Conservation (phyloP, 2,329 filamentous ascomycete species). For the Nothophaeocryptopus gaeumannii region DNA sequence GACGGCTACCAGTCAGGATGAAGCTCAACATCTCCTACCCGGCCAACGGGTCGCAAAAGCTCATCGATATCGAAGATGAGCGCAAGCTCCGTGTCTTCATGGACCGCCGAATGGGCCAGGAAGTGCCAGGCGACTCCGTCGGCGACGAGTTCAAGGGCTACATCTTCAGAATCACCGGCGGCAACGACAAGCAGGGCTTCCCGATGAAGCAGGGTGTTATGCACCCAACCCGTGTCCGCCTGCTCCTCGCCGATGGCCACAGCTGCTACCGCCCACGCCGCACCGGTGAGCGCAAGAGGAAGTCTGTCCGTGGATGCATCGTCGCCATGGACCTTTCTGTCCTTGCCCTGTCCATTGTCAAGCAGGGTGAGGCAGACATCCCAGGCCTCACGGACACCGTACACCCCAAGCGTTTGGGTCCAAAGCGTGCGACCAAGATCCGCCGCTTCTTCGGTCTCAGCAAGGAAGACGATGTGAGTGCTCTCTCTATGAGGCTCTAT, state of each 20-base stretch:
- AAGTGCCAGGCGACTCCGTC: slow-evolving; percentile 90
- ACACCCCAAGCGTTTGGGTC: slow-evolving; percentile 97
- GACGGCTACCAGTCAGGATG: slow-evolving; percentile 48
- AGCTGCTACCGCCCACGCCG: slow-evolving; percentile 99
- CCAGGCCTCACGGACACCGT: slow-evolving; percentile 96
- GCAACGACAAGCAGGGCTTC: slow-evolving; percentile 99
- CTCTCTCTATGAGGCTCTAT: slow-evolving; percentile 41
- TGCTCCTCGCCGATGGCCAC: slow-evolving; percentile 94
- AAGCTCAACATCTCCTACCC: slow-evolving; percentile 84
- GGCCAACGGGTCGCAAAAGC: slow-evolving; percentile 99
- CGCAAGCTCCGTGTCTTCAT: slow-evolving; percentile 98
- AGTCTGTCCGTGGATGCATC: slow-evolving; percentile 98
- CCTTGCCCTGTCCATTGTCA: slow-evolving; percentile 90
- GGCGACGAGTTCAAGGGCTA: slow-evolving; percentile 99
- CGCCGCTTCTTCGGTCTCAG: slow-evolving; percentile 98
- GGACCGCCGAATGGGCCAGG: slow-evolving; percentile 94
- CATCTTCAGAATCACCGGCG: slow-evolving; percentile 98
- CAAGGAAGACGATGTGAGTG: slow-evolving; percentile 99
- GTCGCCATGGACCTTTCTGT: slow-evolving; percentile 93
- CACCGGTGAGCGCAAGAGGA: slow-evolving; percentile 98
- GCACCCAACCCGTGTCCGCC: slow-evolving; percentile 96
- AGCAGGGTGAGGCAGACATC: slow-evolving; percentile 93
- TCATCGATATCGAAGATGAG: slow-evolving; percentile 99
- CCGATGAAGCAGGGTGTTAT: slow-evolving; percentile 99
- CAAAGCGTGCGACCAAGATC: slow-evolving; percentile 99